Base-by-base conservation (phyloP, 208 protist species). In the Crithidia bombi region DNA sequence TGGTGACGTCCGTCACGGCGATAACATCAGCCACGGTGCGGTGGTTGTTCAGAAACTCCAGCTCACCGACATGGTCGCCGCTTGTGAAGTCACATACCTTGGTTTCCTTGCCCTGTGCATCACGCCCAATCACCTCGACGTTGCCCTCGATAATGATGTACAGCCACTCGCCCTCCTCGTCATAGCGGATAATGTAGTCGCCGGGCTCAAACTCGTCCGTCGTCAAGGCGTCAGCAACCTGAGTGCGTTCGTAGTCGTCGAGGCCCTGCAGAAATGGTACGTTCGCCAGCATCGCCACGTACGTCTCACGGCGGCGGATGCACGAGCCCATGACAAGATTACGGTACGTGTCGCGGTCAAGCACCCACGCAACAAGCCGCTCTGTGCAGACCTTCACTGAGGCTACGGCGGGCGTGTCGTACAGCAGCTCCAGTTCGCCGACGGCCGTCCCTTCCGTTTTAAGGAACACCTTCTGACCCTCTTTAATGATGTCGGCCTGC, bases 1-100 rank as follows among this genome's bases (percentile, higher is more conserved):
- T 93, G 12, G 81, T 90, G 36, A 97, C 90, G 52, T 81, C 66
- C 23, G 92, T 94, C 39, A 79, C 56, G 46, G 92, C 90, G 19
- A 87, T 69, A 7, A 97, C 79, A 49, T 97, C 92, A 1, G 92
- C 92, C 19, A 95, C 92, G 19, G 78, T 90, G 54, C 78, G 76
- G 75, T 97, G 92, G 38, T 97, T 89, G 80, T 95, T 95, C 49
- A 97, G 49, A 67, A 97, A 97, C 79, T 97, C 92, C 25, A 97
- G 75, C 74, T 97, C 92, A 21, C 92, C 92, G 66, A 97, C 76
- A 75, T 95, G 82, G 76, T 95, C 92, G 30, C 92, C 92, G 41
- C 70, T 65, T 62, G 68, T 65, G 72, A 97, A 97, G 62, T 93
- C 85, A 72, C 92, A 97, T 43, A 97, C 92, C 49, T 87, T 81